phyloP scores from a whole-genome alignment of 2,329 filamentous ascomycete genomes.

The Arthrobotrys entomopaga region DNA sequence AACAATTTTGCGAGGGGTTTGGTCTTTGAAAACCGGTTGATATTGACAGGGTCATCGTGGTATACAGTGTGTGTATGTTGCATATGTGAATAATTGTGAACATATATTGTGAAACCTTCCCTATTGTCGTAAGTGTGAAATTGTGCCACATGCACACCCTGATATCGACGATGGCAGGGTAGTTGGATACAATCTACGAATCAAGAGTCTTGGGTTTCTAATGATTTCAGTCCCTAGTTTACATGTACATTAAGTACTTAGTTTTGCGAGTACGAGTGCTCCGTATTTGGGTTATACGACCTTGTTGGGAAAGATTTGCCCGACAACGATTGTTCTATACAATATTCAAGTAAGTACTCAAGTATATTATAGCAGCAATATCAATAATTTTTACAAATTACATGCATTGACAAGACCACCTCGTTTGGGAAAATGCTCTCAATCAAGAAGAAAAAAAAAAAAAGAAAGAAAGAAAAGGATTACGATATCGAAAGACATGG shows the following conservation, averaged over 20 bases:
- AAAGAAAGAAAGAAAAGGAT: neutral
- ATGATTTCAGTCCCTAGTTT: too few relatives aligned
- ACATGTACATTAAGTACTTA: too few relatives aligned
- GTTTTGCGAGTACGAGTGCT: too few relatives aligned
- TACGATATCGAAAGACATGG: conserved; percentile 5
- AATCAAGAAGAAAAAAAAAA: neutral
- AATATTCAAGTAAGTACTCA: neutral
- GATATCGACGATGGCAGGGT: neutral
- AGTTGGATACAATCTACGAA: neutral
- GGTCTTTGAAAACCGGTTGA: too few relatives aligned
- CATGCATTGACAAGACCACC: neutral
- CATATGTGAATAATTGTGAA: neutral
- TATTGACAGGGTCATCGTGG: neutral
- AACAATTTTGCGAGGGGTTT: too few relatives aligned
- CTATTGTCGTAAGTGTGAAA: neutral
- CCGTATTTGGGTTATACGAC: neutral
- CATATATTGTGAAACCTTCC: conserved; percentile 3
- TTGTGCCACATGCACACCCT: neutral
- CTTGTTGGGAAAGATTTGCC: conserved; percentile 1
- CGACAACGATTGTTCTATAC: conserved; percentile 30
- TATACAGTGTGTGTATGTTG: neutral
- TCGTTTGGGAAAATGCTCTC: neutral
- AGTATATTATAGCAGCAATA: neutral
- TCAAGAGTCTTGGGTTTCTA: neutral
- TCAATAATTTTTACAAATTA: too few relatives aligned